Base-by-base conservation (phyloP, 352 stramenopile genomes). In the Phytopythium cucurbitacearum region DNA sequence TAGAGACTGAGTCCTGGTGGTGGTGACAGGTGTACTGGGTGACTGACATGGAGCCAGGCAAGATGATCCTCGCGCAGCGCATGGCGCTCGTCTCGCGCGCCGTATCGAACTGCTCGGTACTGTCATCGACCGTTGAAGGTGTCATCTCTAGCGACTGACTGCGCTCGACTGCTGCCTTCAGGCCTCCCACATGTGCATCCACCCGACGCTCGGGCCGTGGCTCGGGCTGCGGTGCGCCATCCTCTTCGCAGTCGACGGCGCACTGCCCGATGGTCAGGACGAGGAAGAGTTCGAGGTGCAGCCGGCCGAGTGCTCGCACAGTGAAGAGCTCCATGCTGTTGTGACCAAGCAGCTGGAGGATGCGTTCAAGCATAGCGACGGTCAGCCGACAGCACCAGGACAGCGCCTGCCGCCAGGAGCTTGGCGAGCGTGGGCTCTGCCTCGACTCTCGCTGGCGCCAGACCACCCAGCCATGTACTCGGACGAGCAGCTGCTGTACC, bases 51-150 rank as follows among this genome's bases (percentile, higher is more conserved):
- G 65, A 80, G 37, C 69, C 73, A 1, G 73, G 71, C 28, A 91
- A 87, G 56, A 87, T 89, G 80, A 86, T 91, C 44, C 65, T 87
- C 41, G 78, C 76, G 32, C 73, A 88, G 42, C 79, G 79, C 51
- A 85, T 91, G 73, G 77, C 77, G 8, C 63, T 87, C 11, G 69
- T 74, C 9, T 67, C 76, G 10, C 47, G 60, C 11, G 67, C 66
- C 4, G 73, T 80, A 4, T 73, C 73, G 0, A 64, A 71, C 33
- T 87, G 76, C 57, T 52, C 66, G 16, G 76, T 83, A 56, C 10
- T 67, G 45, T 53, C 12, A 7, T n/a, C 12, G 44, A 35, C 11
- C 10, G 16, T 53, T 49, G 9, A 50, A 10, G 36, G 7, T 45
- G 4, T 43, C 6, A 5, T 28, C 16, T 15, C 1, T 11, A 32